Conservation (phyloP, 2,329 filamentous ascomycete species). For the Alternaria tenuissima region DNA sequence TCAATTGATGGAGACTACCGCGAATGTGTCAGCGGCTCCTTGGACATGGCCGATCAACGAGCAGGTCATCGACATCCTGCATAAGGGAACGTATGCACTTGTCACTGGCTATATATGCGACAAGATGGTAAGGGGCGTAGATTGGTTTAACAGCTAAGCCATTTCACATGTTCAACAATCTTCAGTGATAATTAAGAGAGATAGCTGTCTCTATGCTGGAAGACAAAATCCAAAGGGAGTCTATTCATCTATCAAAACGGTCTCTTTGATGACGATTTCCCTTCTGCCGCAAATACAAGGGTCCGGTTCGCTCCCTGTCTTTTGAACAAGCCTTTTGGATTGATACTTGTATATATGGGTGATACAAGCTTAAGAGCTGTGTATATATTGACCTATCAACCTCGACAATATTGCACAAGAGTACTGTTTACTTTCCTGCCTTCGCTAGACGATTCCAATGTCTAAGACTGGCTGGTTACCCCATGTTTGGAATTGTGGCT, state of each 20-base stretch:
- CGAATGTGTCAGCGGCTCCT: slow-evolving; percentile 38
- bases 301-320: not conserved
- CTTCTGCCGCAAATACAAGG: not conserved
- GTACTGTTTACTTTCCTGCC: not conserved
- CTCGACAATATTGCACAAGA: not conserved
- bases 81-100: slow-evolving; percentile 40
- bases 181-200: not conserved
- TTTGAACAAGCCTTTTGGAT: not conserved
- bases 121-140: slow-evolving; percentile 23
- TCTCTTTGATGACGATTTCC: not conserved
- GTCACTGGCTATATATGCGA: slow-evolving; percentile 41
- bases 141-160: slow-evolving; percentile 26
- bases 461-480: too few relatives aligned
- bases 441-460: too few relatives aligned
- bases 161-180: not conserved
- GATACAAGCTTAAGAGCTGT: not conserved
- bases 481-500: too few relatives aligned
- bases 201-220: too few relatives aligned
- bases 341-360: not conserved
- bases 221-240: not conserved
- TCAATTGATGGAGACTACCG: slow-evolving; percentile 41
- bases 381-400: not conserved
- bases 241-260: not conserved
- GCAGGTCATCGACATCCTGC: slow-evolving; percentile 42
- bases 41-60: slow-evolving; percentile 49